phyloP scores from a whole-genome alignment of 208 protist species.

The Trypanosoma melophagium region DNA sequence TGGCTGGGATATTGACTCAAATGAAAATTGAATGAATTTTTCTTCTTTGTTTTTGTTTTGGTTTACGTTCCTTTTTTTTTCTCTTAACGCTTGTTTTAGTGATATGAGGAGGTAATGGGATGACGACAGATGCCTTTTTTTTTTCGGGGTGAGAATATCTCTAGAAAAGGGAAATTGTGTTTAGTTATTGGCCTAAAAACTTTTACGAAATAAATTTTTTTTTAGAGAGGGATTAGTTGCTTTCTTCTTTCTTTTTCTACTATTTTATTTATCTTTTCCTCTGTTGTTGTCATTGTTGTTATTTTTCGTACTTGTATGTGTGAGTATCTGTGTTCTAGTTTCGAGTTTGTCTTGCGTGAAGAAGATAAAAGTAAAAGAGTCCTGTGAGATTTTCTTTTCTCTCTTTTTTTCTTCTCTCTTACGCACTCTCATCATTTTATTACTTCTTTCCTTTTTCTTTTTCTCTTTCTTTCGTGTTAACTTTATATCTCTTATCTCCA shows the following conservation, averaged over 20 bases:
- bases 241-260: slow-evolving; percentile 6
- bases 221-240: background rate
- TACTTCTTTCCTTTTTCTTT: too few relatives aligned
- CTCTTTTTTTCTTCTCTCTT: too few relatives aligned
- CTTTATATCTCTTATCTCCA: background rate
- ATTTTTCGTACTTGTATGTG: slow-evolving; percentile 6
- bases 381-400: background rate
- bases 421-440: too few relatives aligned
- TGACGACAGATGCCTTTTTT: too few relatives aligned
- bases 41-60: background rate
- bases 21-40: slow-evolving; percentile 8
- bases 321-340: background rate
- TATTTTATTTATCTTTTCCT: slow-evolving; percentile 12
- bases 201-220: too few relatives aligned
- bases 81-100: slow-evolving; percentile 5
- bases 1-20: slow-evolving; percentile 22
- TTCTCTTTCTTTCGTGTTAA: background rate
- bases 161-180: too few relatives aligned
- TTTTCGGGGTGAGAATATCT: too few relatives aligned
- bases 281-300: slow-evolving; percentile 14
- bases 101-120: too few relatives aligned
- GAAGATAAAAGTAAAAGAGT: background rate
- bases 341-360: too few relatives aligned
- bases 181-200: too few relatives aligned
- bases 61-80: slow-evolving; percentile 12